These are phyloP conservation scores for Corniculantispora saksenae DNA, from an alignment of 2,329 filamentous ascomycete species.

Conservation along the genomic window DNA sequence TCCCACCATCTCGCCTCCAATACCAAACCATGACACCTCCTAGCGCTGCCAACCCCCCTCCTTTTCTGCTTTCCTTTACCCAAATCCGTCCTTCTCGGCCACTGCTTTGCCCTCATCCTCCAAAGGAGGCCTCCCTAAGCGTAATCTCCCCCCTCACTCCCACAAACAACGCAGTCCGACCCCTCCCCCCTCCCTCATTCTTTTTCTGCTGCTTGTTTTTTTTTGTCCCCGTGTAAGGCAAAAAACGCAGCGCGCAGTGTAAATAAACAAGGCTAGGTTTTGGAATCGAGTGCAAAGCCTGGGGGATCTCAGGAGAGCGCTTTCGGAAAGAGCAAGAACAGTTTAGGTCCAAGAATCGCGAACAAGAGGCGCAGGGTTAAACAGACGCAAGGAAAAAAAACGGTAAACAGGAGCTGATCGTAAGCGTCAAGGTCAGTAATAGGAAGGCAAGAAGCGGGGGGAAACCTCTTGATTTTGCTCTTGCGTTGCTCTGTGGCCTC, in stretches of 20 bases:
- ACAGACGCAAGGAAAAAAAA: background rate
- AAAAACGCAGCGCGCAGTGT: background rate
- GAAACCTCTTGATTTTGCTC: constrained; percentile 41
- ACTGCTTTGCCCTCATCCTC: background rate
- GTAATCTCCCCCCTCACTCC: background rate
- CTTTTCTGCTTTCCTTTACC: background rate
- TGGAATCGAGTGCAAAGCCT: background rate
- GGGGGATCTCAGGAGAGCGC: background rate
- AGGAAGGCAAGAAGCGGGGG: background rate
- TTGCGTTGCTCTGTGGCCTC: constrained; percentile 64
- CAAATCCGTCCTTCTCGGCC: background rate
- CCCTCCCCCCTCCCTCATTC: background rate
- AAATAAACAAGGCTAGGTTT: background rate
- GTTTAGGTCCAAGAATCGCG: background rate
- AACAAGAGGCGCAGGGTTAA: background rate
- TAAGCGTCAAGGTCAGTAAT: background rate
- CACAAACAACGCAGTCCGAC: background rate
- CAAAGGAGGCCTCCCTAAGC: background rate
- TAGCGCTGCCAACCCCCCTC: background rate
- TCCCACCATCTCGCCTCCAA: constrained; percentile 16
- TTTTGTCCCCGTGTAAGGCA: background rate
- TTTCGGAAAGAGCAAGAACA: too few relatives aligned
- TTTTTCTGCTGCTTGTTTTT: constrained; percentile 28
- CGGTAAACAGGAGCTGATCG: too few relatives aligned
- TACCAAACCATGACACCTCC: background rate